Conservation (phyloP, 306 rosid species). For the Calophaca sinica region DNA sequence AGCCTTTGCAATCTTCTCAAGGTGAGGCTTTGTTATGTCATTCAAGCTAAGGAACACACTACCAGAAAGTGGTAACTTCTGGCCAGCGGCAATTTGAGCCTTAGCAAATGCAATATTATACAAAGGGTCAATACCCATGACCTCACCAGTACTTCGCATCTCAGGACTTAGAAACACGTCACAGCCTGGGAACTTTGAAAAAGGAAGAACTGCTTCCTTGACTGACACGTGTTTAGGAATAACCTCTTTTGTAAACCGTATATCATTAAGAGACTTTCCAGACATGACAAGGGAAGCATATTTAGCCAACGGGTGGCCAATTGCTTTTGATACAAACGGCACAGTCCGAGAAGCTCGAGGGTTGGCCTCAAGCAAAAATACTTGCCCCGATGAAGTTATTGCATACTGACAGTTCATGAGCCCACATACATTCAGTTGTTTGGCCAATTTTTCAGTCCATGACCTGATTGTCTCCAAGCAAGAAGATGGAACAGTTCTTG, state of each 20-base stretch:
- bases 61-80: constrained; percentile 83
- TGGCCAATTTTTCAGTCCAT: constrained; percentile 90
- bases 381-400: constrained; percentile 74
- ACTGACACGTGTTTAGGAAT: constrained; percentile 87
- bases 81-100: constrained; percentile 96
- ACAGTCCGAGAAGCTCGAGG: constrained; percentile 96
- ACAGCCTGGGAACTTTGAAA: constrained; percentile 91
- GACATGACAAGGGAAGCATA: constrained; percentile 98
- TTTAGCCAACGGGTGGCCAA: constrained; percentile 96
- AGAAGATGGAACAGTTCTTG: constrained; percentile 75
- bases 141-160: constrained; percentile 99
- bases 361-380: constrained; percentile 93
- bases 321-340: constrained; percentile 97
- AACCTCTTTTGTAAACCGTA: constrained; percentile 81
- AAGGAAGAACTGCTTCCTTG: constrained; percentile 98
- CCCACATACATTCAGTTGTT: constrained; percentile 81
- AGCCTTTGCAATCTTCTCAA: constrained; percentile 79
- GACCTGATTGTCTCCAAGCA: constrained; percentile 80
- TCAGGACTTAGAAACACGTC: constrained; percentile 94
- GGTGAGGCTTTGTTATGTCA: constrained; percentile 87
- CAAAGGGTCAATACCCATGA: constrained; percentile 86
- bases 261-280: constrained; percentile 84
- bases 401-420: constrained; percentile 99
- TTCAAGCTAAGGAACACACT: constrained; percentile 89
- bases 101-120: constrained; percentile 92